These are phyloP conservation scores for Chaetomium fimeti DNA, from an alignment of 495 filamentous ascomycete species.

Conservation along the genomic window DNA sequence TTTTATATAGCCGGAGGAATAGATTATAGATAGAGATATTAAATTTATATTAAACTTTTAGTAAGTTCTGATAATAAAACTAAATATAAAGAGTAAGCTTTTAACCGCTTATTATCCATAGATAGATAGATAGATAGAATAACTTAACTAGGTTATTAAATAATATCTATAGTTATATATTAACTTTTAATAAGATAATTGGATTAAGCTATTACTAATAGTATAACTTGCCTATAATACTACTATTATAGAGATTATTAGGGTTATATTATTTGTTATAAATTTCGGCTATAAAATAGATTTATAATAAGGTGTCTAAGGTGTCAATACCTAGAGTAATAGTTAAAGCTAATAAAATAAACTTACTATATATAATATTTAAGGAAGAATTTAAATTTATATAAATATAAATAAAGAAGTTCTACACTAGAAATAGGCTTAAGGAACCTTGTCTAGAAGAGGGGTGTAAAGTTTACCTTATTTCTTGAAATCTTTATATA, in stretches of 20 bases:
- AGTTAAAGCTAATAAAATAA: not conserved
- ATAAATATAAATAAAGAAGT: not conserved
- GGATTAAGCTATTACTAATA: not conserved
- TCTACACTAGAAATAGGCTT: not conserved
- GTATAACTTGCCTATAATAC: not conserved
- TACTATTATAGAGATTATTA: not conserved
- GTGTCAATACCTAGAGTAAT: not conserved
- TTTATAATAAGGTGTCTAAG: not conserved
- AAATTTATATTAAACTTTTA: no score
- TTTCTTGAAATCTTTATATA: not conserved
- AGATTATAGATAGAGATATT: no score
- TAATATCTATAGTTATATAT: not conserved
- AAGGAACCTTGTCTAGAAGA: not conserved
- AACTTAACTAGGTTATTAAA: constrained; percentile 13
- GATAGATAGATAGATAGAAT: constrained; percentile 22
- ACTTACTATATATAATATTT: not conserved
- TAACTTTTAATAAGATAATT: not conserved
- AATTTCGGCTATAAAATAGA: not conserved
- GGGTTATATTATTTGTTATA: not conserved
- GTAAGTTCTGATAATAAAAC: not conserved
- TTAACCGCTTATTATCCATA: constrained; percentile 13
- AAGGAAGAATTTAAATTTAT: no score
- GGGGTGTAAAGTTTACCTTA: not conserved
- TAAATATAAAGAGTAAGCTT: constrained; percentile 12
- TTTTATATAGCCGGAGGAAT: no score